Conservation (phyloP, 108 stramenopile species). For the Discostella stelligeroides region DNA sequence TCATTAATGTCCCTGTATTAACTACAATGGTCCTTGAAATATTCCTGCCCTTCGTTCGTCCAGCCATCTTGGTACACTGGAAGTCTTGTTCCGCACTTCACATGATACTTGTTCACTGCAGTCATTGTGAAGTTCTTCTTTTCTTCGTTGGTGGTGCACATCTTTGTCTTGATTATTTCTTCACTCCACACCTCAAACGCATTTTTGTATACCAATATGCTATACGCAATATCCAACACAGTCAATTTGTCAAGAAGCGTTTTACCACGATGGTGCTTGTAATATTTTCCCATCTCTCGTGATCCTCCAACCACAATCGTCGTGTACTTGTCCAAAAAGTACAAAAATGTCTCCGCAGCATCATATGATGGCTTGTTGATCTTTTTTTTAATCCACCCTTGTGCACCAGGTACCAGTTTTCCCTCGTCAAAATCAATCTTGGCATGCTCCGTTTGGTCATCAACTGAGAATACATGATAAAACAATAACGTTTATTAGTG, state of each 20-base stretch:
- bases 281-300: background rate
- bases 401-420: background rate
- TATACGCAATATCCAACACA: background rate
- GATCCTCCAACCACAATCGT: background rate
- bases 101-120: background rate
- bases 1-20: too few relatives aligned
- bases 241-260: background rate
- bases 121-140: background rate
- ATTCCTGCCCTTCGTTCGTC: background rate
- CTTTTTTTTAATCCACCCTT: too few relatives aligned
- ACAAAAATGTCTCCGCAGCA: background rate
- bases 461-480: too few relatives aligned
- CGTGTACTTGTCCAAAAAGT: background rate
- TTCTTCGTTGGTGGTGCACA: background rate
- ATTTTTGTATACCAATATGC: background rate
- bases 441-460: too few relatives aligned
- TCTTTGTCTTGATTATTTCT: background rate
- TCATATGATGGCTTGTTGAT: too few relatives aligned
- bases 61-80: background rate
- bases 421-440: background rate
- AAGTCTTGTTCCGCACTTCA: background rate
- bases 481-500: too few relatives aligned
- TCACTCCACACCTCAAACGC: background rate
- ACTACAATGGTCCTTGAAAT: too few relatives aligned
- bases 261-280: background rate